Evolutionary conservation across 768 basidiomycete species (phyloP), one percentile per base, ranked within the genome.

Genomic region (Phlegmacium glaucopus): DNA sequence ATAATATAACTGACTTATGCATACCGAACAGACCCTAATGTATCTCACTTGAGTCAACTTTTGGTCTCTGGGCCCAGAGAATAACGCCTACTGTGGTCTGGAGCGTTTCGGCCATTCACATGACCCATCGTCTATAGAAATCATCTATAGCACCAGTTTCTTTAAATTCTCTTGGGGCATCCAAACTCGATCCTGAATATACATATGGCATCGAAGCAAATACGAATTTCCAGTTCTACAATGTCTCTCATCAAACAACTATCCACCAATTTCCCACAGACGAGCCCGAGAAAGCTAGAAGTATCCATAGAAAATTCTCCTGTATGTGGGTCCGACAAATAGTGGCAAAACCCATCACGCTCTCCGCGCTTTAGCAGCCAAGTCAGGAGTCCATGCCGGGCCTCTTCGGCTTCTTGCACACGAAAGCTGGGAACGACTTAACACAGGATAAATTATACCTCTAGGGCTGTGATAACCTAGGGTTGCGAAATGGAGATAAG

Each of bases 301-400:
- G 63, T 9, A 68, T 83, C 52, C 76, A 73, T 13, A 78, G 94
- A 15, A 90, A 55, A 72, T 98, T 56, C 86, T 94, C 63, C 85
- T 98, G 75, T 94, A 99, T 58, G 92, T 99, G 34, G 96, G 95
- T 0, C 96, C 96, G 0, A 98, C 96, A 17, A 99, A 98, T 65
- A 91, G 90, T 52, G 96, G 95, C 26, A 99, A 99, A 71, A 99
- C 95, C 0, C 85, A 98, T 60, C 84, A 87, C 59, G 96, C 95
- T 0, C 71, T 99, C 8, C 84, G 90, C 37, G 91, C 94, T 0
- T 77, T 98, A 0, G 80, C 82, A 4, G 82, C 94, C 0, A 58
- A 61, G 1, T 68, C 71, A 0, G 96, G 94, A 4, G 75, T 87
- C 3, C 97, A 97, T 56, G 92, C 91, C 0, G 94, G 94, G 0